phyloP scores from a whole-genome alignment of 2,329 filamentous ascomycete species.

The Xylaria sp. region DNA sequence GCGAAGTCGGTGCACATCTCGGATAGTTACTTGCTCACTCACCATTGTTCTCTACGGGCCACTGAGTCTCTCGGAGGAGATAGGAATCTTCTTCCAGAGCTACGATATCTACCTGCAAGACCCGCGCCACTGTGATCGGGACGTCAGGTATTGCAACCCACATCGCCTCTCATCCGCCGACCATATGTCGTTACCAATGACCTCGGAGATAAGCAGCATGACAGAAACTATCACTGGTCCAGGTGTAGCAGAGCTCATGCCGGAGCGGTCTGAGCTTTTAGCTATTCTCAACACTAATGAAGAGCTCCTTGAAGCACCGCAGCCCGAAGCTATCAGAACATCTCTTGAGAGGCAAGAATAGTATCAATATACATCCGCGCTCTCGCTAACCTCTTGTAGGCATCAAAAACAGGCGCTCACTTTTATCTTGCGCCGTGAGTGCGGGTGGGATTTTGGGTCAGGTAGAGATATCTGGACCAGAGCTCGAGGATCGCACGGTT shows the following conservation, averaged over 20 bases:
- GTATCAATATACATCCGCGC: no score
- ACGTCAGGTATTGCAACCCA: constrained; percentile 52
- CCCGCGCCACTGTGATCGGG: constrained; percentile 43
- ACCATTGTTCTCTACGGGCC: constrained; percentile 27
- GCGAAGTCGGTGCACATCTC: constrained; percentile 11
- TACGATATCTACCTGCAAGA: constrained; percentile 51
- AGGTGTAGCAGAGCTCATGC: no score
- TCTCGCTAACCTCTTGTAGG: neutral
- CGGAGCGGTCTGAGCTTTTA: no score
- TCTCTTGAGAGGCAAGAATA: no score
- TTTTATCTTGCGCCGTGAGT: constrained; percentile 25
- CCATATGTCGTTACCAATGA: constrained; percentile 3
- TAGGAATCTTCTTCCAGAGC: constrained; percentile 43
- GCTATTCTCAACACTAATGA: no score
- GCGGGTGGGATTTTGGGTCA: constrained; percentile 24
- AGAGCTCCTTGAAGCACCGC: no score
- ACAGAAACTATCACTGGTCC: no score
- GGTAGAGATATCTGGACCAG: no score
- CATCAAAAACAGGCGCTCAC: constrained; percentile 33
- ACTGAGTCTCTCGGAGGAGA: constrained; percentile 43
- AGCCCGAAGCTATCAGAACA: no score
- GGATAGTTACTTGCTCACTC: constrained; percentile 42
- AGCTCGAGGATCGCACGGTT: no score
- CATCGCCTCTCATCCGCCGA: constrained; percentile 50
- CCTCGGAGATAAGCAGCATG: no score